Base-by-base conservation (phyloP, 768 basidiomycete genomes). In the Fistulinella prunicolor region DNA sequence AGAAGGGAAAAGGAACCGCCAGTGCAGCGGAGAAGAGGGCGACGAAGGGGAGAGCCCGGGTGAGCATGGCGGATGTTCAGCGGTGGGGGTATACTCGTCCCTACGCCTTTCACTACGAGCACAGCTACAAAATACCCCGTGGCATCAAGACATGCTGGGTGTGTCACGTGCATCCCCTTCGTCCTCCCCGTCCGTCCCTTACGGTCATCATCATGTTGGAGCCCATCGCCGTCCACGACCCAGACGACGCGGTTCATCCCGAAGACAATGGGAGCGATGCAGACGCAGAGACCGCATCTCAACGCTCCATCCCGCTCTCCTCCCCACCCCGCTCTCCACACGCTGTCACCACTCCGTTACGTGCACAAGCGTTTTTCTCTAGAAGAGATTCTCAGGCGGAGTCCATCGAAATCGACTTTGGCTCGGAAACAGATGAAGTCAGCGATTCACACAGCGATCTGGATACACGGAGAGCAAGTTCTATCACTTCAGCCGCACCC, bases 201-300 rank as follows among this genome's bases (percentile, higher is more conserved):
- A 10, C 26, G 10, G 26, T 28, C 26, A 28, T 10, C 26, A 28
- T 28, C 26, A 28, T 28, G 26, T 28, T 40, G 45, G 53, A 26
- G 42, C 48, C 23, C 32, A 47, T 30, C 45, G 42, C 52, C 26
- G 10, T 28, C 26, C 26, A 28, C 26, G 26, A 28, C 26, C 26
- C 26, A 10, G 26, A 6, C 26, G 26, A 28, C 26, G 26, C 6
- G 26, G n/a, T n/a, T n/a, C n/a, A n/a, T n/a, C 10, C 6, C 26
- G 47, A 47, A 16, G 67, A 67, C 44, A 59, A 47, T 49, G 77
- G 76, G 46, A 76, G 75, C 58, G 76, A 80, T 53, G 74, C 72
- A 48, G 86, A 86, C 54, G 81, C 76, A 48, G 89, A 90, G 60
- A 89, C 86, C 5, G 86, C 89, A 14, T 89, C 86, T 9, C 85